These are phyloP conservation scores for Cytospora schulzeri DNA, from an alignment of 2,329 filamentous ascomycete genomes.

Conservation along the genomic window DNA sequence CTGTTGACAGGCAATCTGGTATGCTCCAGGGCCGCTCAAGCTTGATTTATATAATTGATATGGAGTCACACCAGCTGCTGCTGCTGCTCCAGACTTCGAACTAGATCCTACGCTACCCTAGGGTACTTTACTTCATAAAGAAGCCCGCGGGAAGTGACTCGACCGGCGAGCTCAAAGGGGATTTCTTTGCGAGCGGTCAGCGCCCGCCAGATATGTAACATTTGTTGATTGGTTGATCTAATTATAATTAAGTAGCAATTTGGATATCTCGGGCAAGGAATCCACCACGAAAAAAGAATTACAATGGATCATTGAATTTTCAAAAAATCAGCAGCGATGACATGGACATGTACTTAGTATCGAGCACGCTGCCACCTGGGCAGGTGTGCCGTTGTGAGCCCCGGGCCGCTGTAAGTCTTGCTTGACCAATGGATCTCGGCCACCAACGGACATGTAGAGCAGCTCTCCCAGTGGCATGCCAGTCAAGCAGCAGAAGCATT, in stretches of 20 bases:
- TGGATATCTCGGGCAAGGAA: no score
- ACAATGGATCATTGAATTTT: no score
- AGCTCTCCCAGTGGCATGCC: background rate
- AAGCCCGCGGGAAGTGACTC: conserved; percentile 4
- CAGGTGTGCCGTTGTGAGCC: background rate
- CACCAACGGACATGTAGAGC: background rate
- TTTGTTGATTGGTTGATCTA: background rate
- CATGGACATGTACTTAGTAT: no score
- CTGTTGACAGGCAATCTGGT: background rate
- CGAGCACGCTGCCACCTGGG: no score
- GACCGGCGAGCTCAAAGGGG: background rate
- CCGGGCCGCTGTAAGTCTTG: no score
- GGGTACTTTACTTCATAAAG: no score
- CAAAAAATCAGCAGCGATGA: background rate
- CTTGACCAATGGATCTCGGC: background rate
- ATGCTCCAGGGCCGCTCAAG: no score
- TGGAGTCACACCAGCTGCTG: background rate
- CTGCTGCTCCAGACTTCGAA: background rate
- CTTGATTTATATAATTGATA: background rate
- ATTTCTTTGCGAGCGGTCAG: background rate
- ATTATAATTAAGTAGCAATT: no score
- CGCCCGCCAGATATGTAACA: background rate
- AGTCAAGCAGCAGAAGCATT: background rate
- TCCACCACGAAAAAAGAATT: no score
- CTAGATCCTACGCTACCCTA: background rate